phyloP scores from a whole-genome alignment of 441 rosid genomes.

The Eutrema salsugineum region DNA sequence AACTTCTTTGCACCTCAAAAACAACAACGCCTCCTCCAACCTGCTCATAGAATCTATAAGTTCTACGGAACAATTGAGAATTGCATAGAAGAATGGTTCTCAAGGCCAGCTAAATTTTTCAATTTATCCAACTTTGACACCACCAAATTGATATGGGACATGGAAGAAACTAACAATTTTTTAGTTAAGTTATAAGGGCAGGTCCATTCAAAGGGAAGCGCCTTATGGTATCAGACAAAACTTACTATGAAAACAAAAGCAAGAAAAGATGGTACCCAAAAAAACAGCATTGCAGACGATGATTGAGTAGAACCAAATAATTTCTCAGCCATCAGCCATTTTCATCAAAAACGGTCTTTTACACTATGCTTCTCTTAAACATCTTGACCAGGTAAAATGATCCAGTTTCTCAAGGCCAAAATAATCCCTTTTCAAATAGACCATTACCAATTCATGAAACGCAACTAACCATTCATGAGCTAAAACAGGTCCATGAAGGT shows the following conservation, averaged over 20 bases:
- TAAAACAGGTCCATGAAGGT: background rate
- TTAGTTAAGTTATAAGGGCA: background rate
- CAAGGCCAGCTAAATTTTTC: background rate
- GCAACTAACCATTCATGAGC: background rate
- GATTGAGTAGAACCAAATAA: too few species aligned
- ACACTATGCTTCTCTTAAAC: too few species aligned
- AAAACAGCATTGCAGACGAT: background rate
- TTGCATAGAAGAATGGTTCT: background rate
- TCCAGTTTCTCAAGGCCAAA: too few species aligned
- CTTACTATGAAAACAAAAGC: background rate
- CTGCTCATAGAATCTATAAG: conserved; percentile 33
- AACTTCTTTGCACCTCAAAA: conserved; percentile 90
- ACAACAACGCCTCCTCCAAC: conserved; percentile 79
- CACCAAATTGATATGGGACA: background rate
- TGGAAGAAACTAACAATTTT: background rate
- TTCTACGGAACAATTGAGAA: background rate
- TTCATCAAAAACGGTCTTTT: too few species aligned
- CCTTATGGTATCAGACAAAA: background rate
- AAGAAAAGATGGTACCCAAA: background rate
- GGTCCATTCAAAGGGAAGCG: background rate
- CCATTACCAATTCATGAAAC: background rate
- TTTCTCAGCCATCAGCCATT: too few species aligned
- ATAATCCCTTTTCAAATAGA: too few species aligned
- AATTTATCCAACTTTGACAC: background rate
- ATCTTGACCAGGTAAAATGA: too few species aligned